These are phyloP conservation scores for Dactylellina parvicollis DNA, from an alignment of 2,329 filamentous ascomycete species.

Conservation along the genomic window DNA sequence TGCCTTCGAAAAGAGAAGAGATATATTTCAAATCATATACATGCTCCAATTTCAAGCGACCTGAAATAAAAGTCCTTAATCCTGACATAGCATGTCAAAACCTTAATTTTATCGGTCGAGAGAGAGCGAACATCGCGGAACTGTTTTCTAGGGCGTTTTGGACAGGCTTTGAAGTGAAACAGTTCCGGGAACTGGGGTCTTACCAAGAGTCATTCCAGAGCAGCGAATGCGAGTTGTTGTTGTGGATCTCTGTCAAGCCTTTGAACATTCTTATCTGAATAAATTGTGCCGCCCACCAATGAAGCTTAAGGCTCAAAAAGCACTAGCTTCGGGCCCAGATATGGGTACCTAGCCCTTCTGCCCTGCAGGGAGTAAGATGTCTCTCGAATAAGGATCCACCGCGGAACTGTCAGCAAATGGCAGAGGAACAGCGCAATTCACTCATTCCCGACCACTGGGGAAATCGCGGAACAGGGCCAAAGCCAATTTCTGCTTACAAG, in stretches of 20 bases:
- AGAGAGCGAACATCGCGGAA: neutral
- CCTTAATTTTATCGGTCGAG: neutral
- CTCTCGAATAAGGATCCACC: constrained; percentile 15
- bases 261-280: constrained; percentile 18
- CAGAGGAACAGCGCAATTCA: constrained; percentile 13
- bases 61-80: neutral
- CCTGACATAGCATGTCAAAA: neutral
- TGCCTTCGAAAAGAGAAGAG: no score
- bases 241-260: constrained; percentile 6
- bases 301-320: constrained; percentile 6
- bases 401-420: constrained; percentile 16
- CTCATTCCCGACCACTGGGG: neutral
- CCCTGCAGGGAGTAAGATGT: constrained; percentile 22
- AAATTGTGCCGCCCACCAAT: neutral
- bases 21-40: constrained; percentile 1
- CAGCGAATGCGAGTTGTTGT: constrained; percentile 13
- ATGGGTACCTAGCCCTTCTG: constrained; percentile 37
- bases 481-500: neutral
- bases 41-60: neutral
- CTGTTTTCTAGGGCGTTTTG: neutral
- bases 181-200: constrained; percentile 23
- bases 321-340: constrained; percentile 36
- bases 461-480: constrained; percentile 4
- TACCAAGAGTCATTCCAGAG: constrained; percentile 8
- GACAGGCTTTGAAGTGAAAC: constrained; percentile 16